A percentile compares a stretch with the other conserved stretches of the same genome.
Conservation (phyloP, 768 basidiomycete species). For the Lactifluus echinatus region DNA sequence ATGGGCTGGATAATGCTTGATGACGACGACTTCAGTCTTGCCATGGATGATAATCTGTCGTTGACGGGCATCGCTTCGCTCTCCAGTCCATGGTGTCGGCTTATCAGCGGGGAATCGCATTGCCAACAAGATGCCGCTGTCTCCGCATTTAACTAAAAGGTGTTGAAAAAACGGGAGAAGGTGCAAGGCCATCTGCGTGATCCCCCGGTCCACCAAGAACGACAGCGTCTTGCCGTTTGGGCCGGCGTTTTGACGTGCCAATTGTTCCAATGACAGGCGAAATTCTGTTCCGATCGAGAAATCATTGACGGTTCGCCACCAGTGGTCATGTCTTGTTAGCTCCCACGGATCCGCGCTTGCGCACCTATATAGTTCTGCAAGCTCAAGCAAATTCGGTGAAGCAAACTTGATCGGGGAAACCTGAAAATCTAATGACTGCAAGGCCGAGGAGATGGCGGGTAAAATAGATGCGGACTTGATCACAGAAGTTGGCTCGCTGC, state of each 20-base stretch:
- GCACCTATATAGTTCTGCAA: constrained; percentile 48
- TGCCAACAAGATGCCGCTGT: constrained; percentile 52
- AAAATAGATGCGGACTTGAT: constrained; percentile 68
- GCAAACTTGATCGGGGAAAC: constrained; percentile 54
- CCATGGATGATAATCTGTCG: constrained; percentile 49
- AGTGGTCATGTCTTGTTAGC: constrained; percentile 43
- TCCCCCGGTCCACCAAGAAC: constrained; percentile 60
- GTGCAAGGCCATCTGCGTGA: constrained; percentile 72
- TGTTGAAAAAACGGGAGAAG: constrained; percentile 81
- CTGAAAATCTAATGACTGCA: constrained; percentile 22
- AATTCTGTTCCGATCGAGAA: constrained; percentile 62
- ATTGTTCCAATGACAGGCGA: constrained; percentile 53
- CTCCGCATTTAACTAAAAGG: constrained; percentile 80
- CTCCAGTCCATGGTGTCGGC: constrained; percentile 43
- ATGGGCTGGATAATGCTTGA: constrained; percentile 69
- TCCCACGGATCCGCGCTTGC: constrained; percentile 38
- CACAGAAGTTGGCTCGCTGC: constrained; percentile 92
- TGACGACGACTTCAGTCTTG: constrained; percentile 39
- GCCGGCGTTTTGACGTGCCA: constrained; percentile 38
- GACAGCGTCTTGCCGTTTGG: constrained; percentile 37
- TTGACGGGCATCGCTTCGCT: constrained; percentile 37
- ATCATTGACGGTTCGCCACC: constrained; percentile 60
- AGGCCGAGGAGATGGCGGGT: constrained; percentile 42
- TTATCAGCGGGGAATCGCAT: constrained; percentile 42
- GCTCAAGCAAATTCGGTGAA: constrained; percentile 82